phyloP scores from a whole-genome alignment of 1,139 yeast species.

The Maudiozyma humilis region DNA sequence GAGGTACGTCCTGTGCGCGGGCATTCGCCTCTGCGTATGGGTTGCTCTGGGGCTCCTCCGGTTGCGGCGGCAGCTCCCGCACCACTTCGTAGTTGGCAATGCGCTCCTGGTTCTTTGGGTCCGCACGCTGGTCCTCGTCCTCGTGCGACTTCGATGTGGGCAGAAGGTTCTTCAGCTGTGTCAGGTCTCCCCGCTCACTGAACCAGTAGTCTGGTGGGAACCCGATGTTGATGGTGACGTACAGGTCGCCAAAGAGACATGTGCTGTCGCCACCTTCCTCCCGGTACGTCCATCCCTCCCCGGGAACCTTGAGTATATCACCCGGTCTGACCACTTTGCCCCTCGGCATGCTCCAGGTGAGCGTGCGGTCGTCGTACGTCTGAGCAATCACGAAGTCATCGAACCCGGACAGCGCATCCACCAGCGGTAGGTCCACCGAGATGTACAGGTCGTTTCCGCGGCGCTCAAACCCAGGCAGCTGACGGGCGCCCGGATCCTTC shows the following conservation, averaged over 20 bases:
- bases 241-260: constrained; percentile 61
- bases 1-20: constrained; percentile 18
- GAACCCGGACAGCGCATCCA: constrained; percentile 51
- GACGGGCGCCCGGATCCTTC: constrained; percentile 21
- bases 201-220: constrained; percentile 84
- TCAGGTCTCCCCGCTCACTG: constrained; percentile 53
- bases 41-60: constrained; percentile 2
- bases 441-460: constrained; percentile 59
- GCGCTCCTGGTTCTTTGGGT: constrained; percentile 21
- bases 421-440: constrained; percentile 52
- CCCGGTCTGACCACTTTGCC: constrained; percentile 81
- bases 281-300: constrained; percentile 81
- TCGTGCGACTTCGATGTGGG: constrained; percentile 32
- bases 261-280: constrained; percentile 17
- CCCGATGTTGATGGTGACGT: constrained; percentile 59
- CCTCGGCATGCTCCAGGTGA: constrained; percentile 54
- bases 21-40: neutral
- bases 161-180: constrained; percentile 45
- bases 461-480: constrained; percentile 40
- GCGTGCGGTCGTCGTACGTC: constrained; percentile 75
- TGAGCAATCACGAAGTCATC: constrained; percentile 39
- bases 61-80: constrained; percentile 18
- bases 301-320: constrained; percentile 53
- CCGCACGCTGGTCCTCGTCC: constrained; percentile 9
- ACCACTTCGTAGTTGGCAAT: constrained; percentile 15